These are phyloP conservation scores for Micromonas commoda DNA, from an alignment of 139 green algal species.

Conservation along the genomic window DNA sequence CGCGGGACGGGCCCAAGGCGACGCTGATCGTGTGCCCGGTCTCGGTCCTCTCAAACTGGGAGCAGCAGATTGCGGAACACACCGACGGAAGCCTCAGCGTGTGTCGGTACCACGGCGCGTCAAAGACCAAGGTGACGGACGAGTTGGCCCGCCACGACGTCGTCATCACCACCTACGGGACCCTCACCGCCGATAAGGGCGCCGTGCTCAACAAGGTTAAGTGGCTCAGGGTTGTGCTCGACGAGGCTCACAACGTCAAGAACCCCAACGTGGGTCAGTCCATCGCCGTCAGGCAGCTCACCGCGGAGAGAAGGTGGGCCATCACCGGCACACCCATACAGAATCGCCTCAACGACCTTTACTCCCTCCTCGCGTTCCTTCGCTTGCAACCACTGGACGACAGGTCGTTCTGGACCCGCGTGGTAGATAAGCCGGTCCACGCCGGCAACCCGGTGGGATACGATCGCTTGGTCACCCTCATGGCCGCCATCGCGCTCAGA, in stretches of 20 bases:
- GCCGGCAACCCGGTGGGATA: neutral
- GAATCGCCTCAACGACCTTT: slow-evolving; percentile 86
- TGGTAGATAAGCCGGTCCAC: neutral
- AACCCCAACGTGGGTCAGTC: slow-evolving; percentile 66
- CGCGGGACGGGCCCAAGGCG: slow-evolving; percentile 10
- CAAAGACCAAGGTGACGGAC: slow-evolving; percentile 19
- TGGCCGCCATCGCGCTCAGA: neutral
- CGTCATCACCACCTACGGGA: slow-evolving; percentile 88
- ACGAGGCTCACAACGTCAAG: slow-evolving; percentile 89
- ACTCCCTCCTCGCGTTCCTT: slow-evolving; percentile 74
- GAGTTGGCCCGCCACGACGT: slow-evolving; percentile 57
- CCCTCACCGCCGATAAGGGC: slow-evolving; percentile 51
- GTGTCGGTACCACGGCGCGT: slow-evolving; percentile 52
- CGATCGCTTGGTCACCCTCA: neutral
- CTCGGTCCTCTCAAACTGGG: slow-evolving; percentile 42
- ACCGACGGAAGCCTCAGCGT: neutral
- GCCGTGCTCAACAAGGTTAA: slow-evolving; percentile 24
- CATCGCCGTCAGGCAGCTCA: slow-evolving; percentile 36
- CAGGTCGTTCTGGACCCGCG: neutral
- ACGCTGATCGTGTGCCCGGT: slow-evolving; percentile 62
- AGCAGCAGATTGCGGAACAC: slow-evolving; percentile 9
- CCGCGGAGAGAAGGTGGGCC: slow-evolving; percentile 62
- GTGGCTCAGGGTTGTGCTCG: slow-evolving; percentile 68
- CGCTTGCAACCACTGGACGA: slow-evolving; percentile 31
- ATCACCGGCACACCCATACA: slow-evolving; percentile 87